phyloP scores from a whole-genome alignment of 139 green algal genomes.

The Parachlorella kessleri region DNA sequence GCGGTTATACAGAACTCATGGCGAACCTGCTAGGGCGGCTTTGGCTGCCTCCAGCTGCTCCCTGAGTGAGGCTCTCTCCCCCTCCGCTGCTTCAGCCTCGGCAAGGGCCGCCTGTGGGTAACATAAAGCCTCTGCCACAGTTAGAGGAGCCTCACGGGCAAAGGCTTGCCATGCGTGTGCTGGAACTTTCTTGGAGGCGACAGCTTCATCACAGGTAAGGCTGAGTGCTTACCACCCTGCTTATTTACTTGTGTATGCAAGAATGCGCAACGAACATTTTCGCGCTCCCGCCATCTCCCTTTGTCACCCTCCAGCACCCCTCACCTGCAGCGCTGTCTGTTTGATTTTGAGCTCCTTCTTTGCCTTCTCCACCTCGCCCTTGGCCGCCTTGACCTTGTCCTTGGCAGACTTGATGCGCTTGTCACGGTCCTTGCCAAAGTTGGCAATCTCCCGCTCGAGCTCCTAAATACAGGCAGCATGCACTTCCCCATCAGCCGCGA shows the following conservation, averaged over 20 bases:
- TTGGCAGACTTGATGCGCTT: conserved; percentile 69
- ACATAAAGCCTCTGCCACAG: too few relatives aligned
- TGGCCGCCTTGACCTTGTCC: conserved; percentile 77
- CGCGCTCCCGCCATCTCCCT: conserved; percentile 20
- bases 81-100: conserved; percentile 64
- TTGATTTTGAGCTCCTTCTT: conserved; percentile 55
- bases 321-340: conserved; percentile 37
- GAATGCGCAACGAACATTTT: too few relatives aligned
- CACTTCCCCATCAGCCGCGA: too few relatives aligned
- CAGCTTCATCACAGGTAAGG: not conserved
- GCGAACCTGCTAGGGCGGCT: conserved; percentile 17
- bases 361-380: conserved; percentile 55
- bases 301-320: conserved; percentile 11
- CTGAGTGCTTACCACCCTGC: too few relatives aligned
- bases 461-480: too few relatives aligned
- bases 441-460: conserved; percentile 79
- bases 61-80: conserved; percentile 57
- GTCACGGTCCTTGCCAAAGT: conserved; percentile 80
- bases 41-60: conserved; percentile 60
- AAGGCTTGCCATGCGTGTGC: not conserved
- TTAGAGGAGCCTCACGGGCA: too few relatives aligned
- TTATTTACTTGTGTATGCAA: too few relatives aligned
- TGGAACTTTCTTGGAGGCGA: not conserved
- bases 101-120: conserved; percentile 32
- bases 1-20: too few relatives aligned